A percentile compares a stretch with the other conserved stretches of the same genome.
These are phyloP conservation scores for Mortierella sp. DNA, from an alignment of 371 early-diverging fungal species.

Conservation along the genomic window DNA sequence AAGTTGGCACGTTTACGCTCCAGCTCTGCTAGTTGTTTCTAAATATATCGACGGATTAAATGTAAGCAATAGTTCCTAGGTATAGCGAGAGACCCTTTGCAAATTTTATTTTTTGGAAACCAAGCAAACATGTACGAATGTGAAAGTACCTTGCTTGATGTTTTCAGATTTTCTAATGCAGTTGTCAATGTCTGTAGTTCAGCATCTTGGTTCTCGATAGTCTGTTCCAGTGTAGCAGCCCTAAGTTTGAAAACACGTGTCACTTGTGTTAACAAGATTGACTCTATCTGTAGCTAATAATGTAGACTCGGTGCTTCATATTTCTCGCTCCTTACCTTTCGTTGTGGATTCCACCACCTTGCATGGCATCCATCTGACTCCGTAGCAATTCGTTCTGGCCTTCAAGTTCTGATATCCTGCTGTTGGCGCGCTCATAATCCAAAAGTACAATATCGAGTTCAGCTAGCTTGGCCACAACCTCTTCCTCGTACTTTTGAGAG, in stretches of 20 bases:
- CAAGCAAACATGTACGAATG: neutral
- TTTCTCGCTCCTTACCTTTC: slow-evolving; percentile 36
- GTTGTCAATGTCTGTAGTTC: slow-evolving; percentile 38
- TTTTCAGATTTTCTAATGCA: slow-evolving; percentile 37
- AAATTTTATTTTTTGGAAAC: too few relatives aligned
- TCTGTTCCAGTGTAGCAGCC: slow-evolving; percentile 43
- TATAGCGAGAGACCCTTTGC: too few relatives aligned
- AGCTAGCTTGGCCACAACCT: slow-evolving; percentile 85
- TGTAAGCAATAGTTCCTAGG: too few relatives aligned
- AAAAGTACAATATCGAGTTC: slow-evolving; percentile 88
- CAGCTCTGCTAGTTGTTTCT: slow-evolving; percentile 38
- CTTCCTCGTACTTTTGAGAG: slow-evolving; percentile 84
- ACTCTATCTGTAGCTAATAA: too few relatives aligned
- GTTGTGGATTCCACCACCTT: slow-evolving; percentile 33
- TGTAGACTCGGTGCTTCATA: neutral
- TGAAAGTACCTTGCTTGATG: slow-evolving; percentile 26
- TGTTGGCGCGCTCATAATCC: slow-evolving; percentile 87
- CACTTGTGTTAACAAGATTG: too few relatives aligned
- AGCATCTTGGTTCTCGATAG: slow-evolving; percentile 50
- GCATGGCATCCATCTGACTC: slow-evolving; percentile 38
- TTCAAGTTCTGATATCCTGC: slow-evolving; percentile 76
- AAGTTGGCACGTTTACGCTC: slow-evolving; percentile 30
- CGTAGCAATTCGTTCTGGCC: slow-evolving; percentile 70
- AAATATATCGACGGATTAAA: neutral
- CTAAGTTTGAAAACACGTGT: slow-evolving; percentile 9